Conservation (phyloP, 768 basidiomycete genomes). For the Hortiboletus flavorubellus region DNA sequence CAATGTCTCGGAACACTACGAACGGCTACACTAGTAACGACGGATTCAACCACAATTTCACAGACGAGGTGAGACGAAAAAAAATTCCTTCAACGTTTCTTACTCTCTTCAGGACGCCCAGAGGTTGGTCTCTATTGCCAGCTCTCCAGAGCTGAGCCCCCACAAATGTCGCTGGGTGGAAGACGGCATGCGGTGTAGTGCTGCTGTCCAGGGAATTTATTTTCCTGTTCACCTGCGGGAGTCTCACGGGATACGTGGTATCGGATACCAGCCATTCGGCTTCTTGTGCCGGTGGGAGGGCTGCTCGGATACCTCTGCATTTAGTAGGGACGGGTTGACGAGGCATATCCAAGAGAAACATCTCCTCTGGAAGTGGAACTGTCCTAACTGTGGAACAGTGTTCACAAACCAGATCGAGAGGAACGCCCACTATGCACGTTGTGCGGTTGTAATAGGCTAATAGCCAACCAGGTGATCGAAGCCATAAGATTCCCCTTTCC, state of each 20-base stretch:
- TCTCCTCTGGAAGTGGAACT: slow-evolving; percentile 24
- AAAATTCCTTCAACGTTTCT: neutral
- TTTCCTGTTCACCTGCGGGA: slow-evolving; percentile 21
- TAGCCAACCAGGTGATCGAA: slow-evolving; percentile 1
- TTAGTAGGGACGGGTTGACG: slow-evolving; percentile 21
- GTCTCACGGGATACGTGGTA: slow-evolving; percentile 16
- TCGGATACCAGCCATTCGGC: slow-evolving; percentile 1
- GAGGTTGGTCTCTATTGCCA: slow-evolving; percentile 26
- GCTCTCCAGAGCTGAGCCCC: slow-evolving; percentile 24
- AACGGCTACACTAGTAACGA: slow-evolving; percentile 7
- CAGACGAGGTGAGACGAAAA: slow-evolving; percentile 24
- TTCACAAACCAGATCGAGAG: slow-evolving; percentile 17
- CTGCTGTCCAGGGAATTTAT: slow-evolving; percentile 14
- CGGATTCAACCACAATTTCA: slow-evolving; percentile 30
- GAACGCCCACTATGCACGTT: slow-evolving; percentile 18
- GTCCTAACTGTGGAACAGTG: slow-evolving; percentile 19
- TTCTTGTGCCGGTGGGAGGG: slow-evolving; percentile 25
- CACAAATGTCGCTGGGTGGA: slow-evolving; percentile 26
- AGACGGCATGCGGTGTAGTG: slow-evolving; percentile 9
- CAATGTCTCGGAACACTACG: slow-evolving; percentile 21
- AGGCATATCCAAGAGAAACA: slow-evolving; percentile 27
- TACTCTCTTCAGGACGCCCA: slow-evolving; percentile 20
- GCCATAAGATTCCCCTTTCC: neutral
- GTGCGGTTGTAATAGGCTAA: neutral
- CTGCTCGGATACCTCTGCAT: slow-evolving; percentile 17